Base-by-base conservation (phyloP, 2,329 filamentous ascomycete species). In the Aspergillus terreus region DNA sequence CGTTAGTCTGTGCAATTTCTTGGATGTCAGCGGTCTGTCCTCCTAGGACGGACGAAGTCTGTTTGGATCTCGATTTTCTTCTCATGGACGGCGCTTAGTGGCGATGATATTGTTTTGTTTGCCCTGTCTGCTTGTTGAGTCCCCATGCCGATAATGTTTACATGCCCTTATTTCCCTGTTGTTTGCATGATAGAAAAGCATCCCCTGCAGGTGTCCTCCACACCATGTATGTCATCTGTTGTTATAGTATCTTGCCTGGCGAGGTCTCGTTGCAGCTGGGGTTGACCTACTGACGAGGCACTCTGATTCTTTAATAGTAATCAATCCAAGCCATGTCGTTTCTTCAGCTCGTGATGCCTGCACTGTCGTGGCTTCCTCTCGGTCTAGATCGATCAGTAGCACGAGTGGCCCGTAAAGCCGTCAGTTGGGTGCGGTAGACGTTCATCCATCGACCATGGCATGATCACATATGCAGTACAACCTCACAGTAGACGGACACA, bases 1-100 rank as follows among this genome's bases (percentile, higher is more conserved):
- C 51, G 51, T 57, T 40, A 71, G 67, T 50, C 66, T 72, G 42
- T 71, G 68, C 54, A 70, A 67, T 54, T 71, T 71, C 52, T 51
- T 71, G 36, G 53, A 65, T 47, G 60, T 68, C 33, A 70, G 65
- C 42, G 64, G 64, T 23, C 43, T 68, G 30, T 63, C 62, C 21
- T 61, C 60, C 27, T 63, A 55, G 49, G 27, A 23, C 15, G 33
- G 9, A 25, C 35, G 36, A 30, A 27, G 21, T 42, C 27, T 27
- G 7, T 30, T 36, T 46, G 32, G 14, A 35, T 46, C 44, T 33
- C n/a, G n/a, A 15, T 27, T 50, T 47, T 45, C 40, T 45, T 54
- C 27, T 30, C 49, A 51, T 51, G 46, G 47, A 42, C 36, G 51
- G 51, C 51, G 50, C 46, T 25, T 41, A 30, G 33, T 23, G 30